Base-by-base conservation (phyloP, 805 yeast genomes). In the Pichia ethanolica region DNA sequence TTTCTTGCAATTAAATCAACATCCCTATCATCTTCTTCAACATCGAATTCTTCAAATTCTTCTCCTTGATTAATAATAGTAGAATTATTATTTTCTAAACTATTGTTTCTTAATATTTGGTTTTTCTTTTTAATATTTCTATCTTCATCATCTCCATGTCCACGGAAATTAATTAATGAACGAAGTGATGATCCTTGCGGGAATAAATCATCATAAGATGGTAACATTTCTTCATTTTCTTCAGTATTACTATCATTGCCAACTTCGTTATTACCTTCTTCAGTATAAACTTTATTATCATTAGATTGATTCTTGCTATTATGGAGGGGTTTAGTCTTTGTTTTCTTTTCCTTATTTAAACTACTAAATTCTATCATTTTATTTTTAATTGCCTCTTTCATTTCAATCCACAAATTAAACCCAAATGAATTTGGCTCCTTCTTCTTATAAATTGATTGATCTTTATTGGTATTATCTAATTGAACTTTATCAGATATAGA, bases 191-290 rank as follows among this genome's bases (percentile, higher is more conserved):
- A 34, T 9, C 75, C 75, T 47, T 70, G 67, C 35, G 93, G 95
- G 71, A 79, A 86, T 39, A 86, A 71, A 52, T 86, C 95, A 57
- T 85, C 87, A 60, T 86, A 86, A 20, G 79, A 74, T 4, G 95
- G 95, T 55, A 86, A 72, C 25, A 68, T 74, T 30, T 79, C 82
- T 3, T 55, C 64, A 37, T 60, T 69, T 12, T 62, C 64, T 38
- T 60, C 69, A 25, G 62, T 69, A 27, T 26, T 46, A 12, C 37
- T 46, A 25, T n/a, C 38, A 42, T 26, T 35, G 3, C 37, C 30
- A 10, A 10, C 39, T 25, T n/a, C n/a, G 3, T 34, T 8, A 34
- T 34, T 12, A 34, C 6, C 12, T 11, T 9, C 6, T 34, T 9
- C n/a, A 5, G 8, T 6, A 34, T 6, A 34, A 34, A 9, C 10